Conservation (phyloP, 2,329 filamentous ascomycete genomes). For the Fusarium nodosum region DNA sequence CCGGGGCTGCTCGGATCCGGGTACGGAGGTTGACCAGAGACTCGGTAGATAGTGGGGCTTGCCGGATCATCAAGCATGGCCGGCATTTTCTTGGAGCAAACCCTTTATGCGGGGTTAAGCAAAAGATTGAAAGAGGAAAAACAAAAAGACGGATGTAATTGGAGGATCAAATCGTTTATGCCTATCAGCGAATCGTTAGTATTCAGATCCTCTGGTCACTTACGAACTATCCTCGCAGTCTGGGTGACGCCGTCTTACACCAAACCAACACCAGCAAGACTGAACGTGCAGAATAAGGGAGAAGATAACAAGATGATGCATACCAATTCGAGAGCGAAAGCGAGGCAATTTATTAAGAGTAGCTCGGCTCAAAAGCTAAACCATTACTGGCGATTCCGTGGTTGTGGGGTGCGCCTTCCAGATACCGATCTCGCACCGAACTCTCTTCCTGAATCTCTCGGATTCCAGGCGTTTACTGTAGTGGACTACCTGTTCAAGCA, state of each 20-base stretch:
- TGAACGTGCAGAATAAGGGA: slow-evolving; percentile 21
- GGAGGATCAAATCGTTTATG: slow-evolving; percentile 2
- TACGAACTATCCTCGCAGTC: slow-evolving; percentile 19
- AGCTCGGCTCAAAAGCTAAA: slow-evolving; percentile 37
- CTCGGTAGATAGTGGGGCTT: slow-evolving; percentile 76
- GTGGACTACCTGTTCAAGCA: slow-evolving; percentile 16
- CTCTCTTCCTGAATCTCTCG: slow-evolving; percentile 20
- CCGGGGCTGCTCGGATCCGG: slow-evolving; percentile 72
- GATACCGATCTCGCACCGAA: slow-evolving; percentile 43
- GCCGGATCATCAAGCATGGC: slow-evolving; percentile 84
- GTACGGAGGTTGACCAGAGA: slow-evolving; percentile 75
- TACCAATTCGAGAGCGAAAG: slow-evolving; percentile 33
- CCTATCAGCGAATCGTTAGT: slow-evolving; percentile 27
- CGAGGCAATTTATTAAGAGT: slow-evolving; percentile 33
- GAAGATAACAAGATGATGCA: slow-evolving; percentile 24
- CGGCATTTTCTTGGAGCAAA: slow-evolving; percentile 68
- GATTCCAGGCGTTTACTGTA: slow-evolving; percentile 18
- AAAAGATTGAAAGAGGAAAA: slow-evolving; percentile 4
- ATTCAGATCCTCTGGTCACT: slow-evolving; percentile 6
- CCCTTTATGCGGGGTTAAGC: slow-evolving; percentile 20
- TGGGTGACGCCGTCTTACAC: slow-evolving; percentile 32
- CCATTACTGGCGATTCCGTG: slow-evolving; percentile 35
- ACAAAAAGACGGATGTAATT: slow-evolving; percentile 20
- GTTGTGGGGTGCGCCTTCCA: slow-evolving; percentile 28
- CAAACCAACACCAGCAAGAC: slow-evolving; percentile 29